Conservation (phyloP, 2,329 filamentous ascomycete genomes). For the Beauveria bassiana region DNA sequence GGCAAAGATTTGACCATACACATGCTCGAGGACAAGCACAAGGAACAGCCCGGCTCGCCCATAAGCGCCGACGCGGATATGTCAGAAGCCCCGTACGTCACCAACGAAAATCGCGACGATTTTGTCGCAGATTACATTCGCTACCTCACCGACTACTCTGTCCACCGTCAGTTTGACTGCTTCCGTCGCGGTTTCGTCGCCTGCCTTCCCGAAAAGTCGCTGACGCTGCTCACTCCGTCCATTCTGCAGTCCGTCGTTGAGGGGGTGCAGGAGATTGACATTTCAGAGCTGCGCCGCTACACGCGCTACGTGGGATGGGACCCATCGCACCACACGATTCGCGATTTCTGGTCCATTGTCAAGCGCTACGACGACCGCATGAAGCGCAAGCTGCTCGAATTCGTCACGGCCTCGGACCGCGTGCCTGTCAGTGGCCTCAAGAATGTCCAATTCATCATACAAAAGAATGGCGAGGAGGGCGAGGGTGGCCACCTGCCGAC, state of each 20-base stretch:
- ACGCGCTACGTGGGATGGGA: conserved; percentile 79
- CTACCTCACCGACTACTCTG: conserved; percentile 72
- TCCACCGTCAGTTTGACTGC: conserved; percentile 69
- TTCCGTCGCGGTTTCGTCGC: conserved; percentile 75
- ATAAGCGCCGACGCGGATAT: conserved; percentile 29
- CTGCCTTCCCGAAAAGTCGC: conserved; percentile 62
- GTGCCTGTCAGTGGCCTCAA: conserved; percentile 80
- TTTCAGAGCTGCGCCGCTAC: conserved; percentile 61
- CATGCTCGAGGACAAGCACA: conserved; percentile 37
- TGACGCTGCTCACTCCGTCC: conserved; percentile 62
- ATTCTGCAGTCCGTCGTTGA: conserved; percentile 74
- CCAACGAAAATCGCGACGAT: conserved; percentile 65
- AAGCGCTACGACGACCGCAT: conserved; percentile 58
- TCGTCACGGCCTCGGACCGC: conserved; percentile 88
- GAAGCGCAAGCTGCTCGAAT: conserved; percentile 74
- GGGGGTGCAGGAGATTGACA: conserved; percentile 73
- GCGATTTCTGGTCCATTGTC: conserved; percentile 80
- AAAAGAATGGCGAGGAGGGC: conserved; percentile 62
- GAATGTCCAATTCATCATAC: conserved; percentile 76
- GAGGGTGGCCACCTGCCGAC: conserved; percentile 61
- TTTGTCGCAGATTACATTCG: conserved; percentile 81
- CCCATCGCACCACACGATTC: conserved; percentile 58
- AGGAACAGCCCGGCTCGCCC: conserved; percentile 47
- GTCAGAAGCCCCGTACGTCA: conserved; percentile 63
- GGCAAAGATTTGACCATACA: conserved; percentile 48